Evolutionary conservation across 2,329 filamentous ascomycete species (phyloP).

Genomic region (Cladobotryum mycophilum): DNA sequence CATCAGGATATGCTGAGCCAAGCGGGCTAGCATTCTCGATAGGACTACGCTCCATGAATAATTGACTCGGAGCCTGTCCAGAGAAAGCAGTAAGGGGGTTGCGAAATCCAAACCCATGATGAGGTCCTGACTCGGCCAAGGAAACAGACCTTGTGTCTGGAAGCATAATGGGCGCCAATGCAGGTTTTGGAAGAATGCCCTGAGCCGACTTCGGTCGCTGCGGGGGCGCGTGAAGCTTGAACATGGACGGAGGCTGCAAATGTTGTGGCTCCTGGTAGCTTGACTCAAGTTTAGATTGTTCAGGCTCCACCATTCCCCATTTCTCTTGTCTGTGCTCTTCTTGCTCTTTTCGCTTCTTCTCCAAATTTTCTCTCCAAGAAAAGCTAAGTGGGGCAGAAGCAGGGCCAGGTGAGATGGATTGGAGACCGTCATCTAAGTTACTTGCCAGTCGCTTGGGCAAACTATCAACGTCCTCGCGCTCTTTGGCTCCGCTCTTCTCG

Average conservation of each 20-base stretch:
- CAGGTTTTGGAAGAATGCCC: constrained; percentile 11
- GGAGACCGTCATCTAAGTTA: constrained; percentile 23
- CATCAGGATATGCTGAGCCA: constrained; percentile 30
- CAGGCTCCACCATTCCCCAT: neutral
- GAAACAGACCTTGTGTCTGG: constrained; percentile 31
- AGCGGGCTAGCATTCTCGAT: constrained; percentile 32
- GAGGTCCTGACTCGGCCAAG: constrained; percentile 36
- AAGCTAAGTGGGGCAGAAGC: constrained; percentile 61
- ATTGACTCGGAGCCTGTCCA: constrained; percentile 15
- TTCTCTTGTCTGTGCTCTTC: constrained; percentile 8
- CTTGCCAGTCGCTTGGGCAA: neutral
- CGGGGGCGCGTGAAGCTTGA: constrained; percentile 12
- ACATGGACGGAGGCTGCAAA: constrained; percentile 10
- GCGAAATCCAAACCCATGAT: constrained; percentile 37
- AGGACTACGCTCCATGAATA: constrained; percentile 14
- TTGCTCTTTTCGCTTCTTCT: constrained; percentile 17
- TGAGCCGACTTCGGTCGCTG: constrained; percentile 10
- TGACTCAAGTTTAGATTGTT: neutral
- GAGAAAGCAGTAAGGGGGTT: constrained; percentile 20
- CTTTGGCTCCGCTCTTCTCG: constrained; percentile 41
- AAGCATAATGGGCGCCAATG: constrained; percentile 12
- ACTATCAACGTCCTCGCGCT: constrained; percentile 28
- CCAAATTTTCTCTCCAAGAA: constrained; percentile 47
- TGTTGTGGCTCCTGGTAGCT: constrained; percentile 1
- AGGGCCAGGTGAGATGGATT: constrained; percentile 53